Percentiles rank a stretch among this genome's conserved stretches.
phyloP scores from a whole-genome alignment of 2,329 filamentous ascomycete genomes.

The Orbilia brochopaga region DNA sequence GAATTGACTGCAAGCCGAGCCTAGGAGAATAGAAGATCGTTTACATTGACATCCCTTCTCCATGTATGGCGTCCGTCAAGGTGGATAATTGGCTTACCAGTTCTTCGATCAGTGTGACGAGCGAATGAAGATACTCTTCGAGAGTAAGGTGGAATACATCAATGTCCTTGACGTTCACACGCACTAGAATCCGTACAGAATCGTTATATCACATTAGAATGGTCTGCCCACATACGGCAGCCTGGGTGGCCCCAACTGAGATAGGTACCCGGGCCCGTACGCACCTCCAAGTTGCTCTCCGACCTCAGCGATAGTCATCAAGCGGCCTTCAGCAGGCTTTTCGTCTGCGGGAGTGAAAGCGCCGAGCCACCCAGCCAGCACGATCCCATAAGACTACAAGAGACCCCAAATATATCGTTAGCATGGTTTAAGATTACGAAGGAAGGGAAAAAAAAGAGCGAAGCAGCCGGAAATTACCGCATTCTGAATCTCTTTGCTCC shows the following conservation, averaged over 20 bases:
- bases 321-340: slow-evolving; percentile 66
- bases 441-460: background rate
- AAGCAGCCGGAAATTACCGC: slow-evolving; percentile 63
- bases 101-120: slow-evolving; percentile 88
- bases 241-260: too few relatives aligned
- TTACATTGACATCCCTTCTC: background rate
- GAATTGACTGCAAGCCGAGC: slow-evolving; percentile 90
- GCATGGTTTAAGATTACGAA: background rate
- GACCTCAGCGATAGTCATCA: slow-evolving; percentile 87
- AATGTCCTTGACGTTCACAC: slow-evolving; percentile 84
- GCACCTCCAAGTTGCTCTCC: slow-evolving; percentile 76
- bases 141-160: slow-evolving; percentile 95
- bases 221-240: too few relatives aligned
- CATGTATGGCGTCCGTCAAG: too few relatives aligned
- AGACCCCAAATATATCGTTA: slow-evolving; percentile 18
- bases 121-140: slow-evolving; percentile 90
- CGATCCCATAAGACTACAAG: slow-evolving; percentile 64
- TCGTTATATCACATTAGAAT: background rate
- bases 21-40: slow-evolving; percentile 56
- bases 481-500: slow-evolving; percentile 83
- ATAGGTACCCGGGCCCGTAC: slow-evolving; percentile 37
- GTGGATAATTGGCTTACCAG: slow-evolving; percentile 62
- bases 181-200: slow-evolving; percentile 65
- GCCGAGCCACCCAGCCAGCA: slow-evolving; percentile 77
- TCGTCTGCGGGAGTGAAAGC: slow-evolving; percentile 63